phyloP scores from a whole-genome alignment of 2,329 filamentous ascomycete species.

The Xylariaceae sp. region DNA sequence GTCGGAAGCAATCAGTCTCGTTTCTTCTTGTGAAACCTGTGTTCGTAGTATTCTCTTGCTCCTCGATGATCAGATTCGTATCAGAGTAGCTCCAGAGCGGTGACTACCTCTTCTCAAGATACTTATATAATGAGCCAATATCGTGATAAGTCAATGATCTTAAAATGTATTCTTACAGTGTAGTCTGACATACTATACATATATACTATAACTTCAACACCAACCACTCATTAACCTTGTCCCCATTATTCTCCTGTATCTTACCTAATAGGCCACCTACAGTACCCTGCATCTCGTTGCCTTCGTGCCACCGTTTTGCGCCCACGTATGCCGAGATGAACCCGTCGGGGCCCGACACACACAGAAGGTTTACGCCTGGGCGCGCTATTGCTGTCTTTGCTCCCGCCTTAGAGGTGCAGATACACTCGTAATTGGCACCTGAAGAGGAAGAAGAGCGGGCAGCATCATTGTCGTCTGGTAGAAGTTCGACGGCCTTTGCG shows the following conservation, averaged over 20 bases:
- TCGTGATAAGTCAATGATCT: not conserved
- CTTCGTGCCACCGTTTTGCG: conserved; percentile 75
- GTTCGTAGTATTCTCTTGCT: no score
- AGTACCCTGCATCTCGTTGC: conserved; percentile 76
- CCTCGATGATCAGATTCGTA: no score
- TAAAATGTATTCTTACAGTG: not conserved
- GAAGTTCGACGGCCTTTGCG: conserved; percentile 26
- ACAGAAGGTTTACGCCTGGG: conserved; percentile 68
- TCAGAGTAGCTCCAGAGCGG: no score
- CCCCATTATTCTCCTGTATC: conserved; percentile 56
- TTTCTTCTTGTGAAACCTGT: no score
- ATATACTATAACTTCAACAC: conserved; percentile 56
- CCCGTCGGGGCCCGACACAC: conserved; percentile 89
- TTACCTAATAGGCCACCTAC: conserved; percentile 71
- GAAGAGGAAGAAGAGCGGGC: conserved; percentile 23
- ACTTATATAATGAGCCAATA: no score
- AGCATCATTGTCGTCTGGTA: conserved; percentile 39
- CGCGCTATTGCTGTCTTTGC: conserved; percentile 25
- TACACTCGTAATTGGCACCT: conserved; percentile 34
- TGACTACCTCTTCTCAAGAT: no score
- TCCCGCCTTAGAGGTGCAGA: conserved; percentile 28
- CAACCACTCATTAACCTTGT: conserved; percentile 52
- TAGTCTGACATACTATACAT: not conserved
- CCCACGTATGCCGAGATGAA: conserved; percentile 85
- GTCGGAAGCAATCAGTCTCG: not conserved